Evolutionary conservation across 768 basidiomycete genomes (phyloP), one percentile per base, ranked within the genome.

Genomic region (Naganishia antarctica): DNA sequence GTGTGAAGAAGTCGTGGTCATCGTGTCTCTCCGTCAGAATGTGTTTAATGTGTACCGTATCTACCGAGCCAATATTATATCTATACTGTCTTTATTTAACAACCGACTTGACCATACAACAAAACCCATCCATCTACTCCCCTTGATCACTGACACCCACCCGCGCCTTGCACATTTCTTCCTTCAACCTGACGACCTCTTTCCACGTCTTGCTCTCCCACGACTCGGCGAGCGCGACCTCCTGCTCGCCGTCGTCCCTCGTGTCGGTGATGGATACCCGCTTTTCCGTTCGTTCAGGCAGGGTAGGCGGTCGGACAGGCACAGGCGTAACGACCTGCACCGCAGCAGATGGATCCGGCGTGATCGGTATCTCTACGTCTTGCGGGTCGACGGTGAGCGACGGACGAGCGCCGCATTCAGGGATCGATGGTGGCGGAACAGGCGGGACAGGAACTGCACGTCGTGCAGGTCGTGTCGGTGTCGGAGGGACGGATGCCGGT

Each of bases 201-300:
- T 63, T 68, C 76, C 76, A 77, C 18, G 72, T 72, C 65, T 72
- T 73, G 31, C 58, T 69, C 60, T 77, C 76, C 74, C 74, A 76
- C 12, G 48, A 64, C 13, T 73, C 70, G n/a, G 61, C 68, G 16
- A 58, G 45, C 34, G 26, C 49, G 18, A 50, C 23, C 48, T 12
- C 40, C 8, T 31, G 37, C 7, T 37, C 23, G 23, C 34, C 53
- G 23, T 26, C 50, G 12, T 26, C 21, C 13, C 12, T 57, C 3
- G 16, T 50, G 11, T 41, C 31, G 23, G 40, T 43, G 23, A 63
- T n/a, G 13, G 61, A 63, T 12, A 23, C 61, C 4, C 48, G 61
- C 23, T 63, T 63, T 21, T 45, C 58, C 58, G 40, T 59, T 4
- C 32, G 40, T 31, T 9, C 40, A 5, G 59, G 59, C n/a, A 51